A percentile compares a stretch with the other conserved stretches of the same genome.
Conservation (phyloP, 345 rosid genomes). For the Erysimum cheiranthoides region DNA sequence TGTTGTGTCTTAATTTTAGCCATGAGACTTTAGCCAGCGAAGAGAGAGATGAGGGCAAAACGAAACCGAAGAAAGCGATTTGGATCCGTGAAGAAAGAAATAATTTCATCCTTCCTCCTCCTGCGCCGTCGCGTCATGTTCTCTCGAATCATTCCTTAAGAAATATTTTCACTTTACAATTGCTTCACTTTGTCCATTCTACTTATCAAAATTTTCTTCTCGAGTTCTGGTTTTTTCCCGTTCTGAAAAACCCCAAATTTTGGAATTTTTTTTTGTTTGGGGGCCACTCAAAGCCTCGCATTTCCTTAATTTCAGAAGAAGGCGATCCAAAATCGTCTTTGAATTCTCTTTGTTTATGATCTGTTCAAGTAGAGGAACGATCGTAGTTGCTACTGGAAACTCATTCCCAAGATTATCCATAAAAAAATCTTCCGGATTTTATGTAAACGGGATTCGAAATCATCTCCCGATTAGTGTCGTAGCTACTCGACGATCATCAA, state of each 20-base stretch:
- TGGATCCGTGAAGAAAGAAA: too few species aligned
- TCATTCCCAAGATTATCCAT: slow-evolving; percentile 10
- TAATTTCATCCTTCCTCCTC: slow-evolving; percentile 27
- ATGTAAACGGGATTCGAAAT: slow-evolving; percentile 13
- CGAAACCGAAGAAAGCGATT: too few species aligned
- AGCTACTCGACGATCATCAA: slow-evolving; percentile 23
- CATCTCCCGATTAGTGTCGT: background rate
- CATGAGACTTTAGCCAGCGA: too few species aligned
- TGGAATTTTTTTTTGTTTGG: too few species aligned
- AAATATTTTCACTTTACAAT: background rate
- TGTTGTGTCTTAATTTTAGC: too few species aligned
- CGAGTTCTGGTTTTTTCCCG: background rate
- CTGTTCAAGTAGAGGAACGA: slow-evolving; percentile 38
- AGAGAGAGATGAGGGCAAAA: too few species aligned
- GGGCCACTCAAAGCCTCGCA: background rate
- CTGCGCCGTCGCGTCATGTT: slow-evolving; percentile 35
- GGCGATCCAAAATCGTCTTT: slow-evolving; percentile 31
- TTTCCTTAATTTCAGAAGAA: slow-evolving; percentile 14
- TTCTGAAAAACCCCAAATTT: slow-evolving; percentile 32
- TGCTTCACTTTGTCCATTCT: slow-evolving; percentile 19
- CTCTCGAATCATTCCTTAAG: slow-evolving; percentile 9
- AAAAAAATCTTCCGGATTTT: background rate
- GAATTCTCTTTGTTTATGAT: slow-evolving; percentile 44
- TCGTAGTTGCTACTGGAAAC: slow-evolving; percentile 29
- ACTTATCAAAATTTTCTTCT: slow-evolving; percentile 4